These are phyloP conservation scores for Triangularia setosa DNA, from an alignment of 2,329 filamentous ascomycete species.

Conservation along the genomic window DNA sequence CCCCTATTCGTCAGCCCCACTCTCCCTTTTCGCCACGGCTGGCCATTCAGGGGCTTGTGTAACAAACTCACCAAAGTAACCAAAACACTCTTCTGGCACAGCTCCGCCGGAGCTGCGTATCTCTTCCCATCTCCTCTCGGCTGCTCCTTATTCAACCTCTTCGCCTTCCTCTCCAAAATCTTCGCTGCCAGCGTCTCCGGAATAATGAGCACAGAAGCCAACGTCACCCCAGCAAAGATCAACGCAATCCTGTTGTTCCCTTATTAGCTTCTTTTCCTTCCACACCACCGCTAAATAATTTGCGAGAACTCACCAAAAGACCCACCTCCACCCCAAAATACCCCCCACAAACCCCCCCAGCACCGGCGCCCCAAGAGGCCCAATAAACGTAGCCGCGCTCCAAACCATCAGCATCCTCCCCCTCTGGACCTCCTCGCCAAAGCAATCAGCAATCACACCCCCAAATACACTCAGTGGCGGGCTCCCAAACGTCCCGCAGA, in stretches of 20 bases:
- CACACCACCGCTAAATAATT: neutral
- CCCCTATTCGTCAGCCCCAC: neutral
- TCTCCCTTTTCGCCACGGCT: neutral
- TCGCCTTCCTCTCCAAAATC: constrained; percentile 24
- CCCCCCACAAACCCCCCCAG: constrained; percentile 23
- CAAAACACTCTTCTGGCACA: constrained; percentile 18
- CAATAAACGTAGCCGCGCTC: constrained; percentile 25
- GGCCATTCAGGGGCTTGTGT: neutral
- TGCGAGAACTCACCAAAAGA: constrained; percentile 23
- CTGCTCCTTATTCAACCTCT: constrained; percentile 24
- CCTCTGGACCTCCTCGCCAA: constrained; percentile 19
- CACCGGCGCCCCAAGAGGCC: constrained; percentile 27
- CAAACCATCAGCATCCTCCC: constrained; percentile 28
- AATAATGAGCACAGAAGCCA: constrained; percentile 15
- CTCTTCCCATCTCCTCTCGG: neutral
- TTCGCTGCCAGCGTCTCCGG: constrained; percentile 28
- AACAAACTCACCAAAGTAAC: constrained; percentile 20
- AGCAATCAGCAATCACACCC: constrained; percentile 28
- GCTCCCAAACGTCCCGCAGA: constrained; percentile 25
- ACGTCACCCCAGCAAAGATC: constrained; percentile 20
- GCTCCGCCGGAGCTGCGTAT: constrained; percentile 24
- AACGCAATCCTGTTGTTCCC: constrained; percentile 20
- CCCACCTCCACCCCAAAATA: constrained; percentile 25
- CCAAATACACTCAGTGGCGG: constrained; percentile 29
- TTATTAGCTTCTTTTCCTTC: neutral